Evolutionary conservation across 441 rosid species (phyloP).

Genomic region (Bocquillonia castaneifolia): DNA sequence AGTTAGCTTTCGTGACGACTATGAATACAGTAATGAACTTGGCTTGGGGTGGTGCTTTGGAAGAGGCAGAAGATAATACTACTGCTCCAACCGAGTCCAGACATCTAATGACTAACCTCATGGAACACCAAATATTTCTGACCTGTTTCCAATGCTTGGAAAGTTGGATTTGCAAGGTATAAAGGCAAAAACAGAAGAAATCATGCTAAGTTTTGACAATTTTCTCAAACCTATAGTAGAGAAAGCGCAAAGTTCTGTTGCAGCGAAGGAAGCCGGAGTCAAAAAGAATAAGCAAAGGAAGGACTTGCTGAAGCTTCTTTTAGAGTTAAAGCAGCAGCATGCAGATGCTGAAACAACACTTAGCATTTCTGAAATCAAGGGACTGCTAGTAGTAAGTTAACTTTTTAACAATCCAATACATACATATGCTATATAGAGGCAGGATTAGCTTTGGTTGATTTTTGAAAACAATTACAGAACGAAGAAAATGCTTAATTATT

Average conservation of each 20-base stretch:
- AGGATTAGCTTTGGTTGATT: too few species aligned
- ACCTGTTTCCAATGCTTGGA: constrained; percentile 44
- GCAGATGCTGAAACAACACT: constrained; percentile 29
- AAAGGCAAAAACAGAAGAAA: constrained; percentile 28
- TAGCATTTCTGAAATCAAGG: constrained; percentile 37
- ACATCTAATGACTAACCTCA: constrained; percentile 23
- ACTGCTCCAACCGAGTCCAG: constrained; percentile 31
- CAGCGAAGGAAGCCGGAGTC: not conserved
- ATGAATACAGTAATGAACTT: constrained; percentile 28
- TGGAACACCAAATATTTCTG: constrained; percentile 51
- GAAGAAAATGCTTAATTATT: too few species aligned
- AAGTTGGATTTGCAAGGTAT: constrained; percentile 53
- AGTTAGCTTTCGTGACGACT: constrained; percentile 25
- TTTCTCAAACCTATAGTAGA: constrained; percentile 35
- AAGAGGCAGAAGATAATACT: constrained; percentile 29
- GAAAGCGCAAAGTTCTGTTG: constrained; percentile 10
- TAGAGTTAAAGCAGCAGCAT: constrained; percentile 35
- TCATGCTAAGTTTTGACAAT: constrained; percentile 20
- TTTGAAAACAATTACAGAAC: too few species aligned
- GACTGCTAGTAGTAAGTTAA: constrained; percentile 29
- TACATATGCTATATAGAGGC: too few species aligned
- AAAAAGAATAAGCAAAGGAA: constrained; percentile 16
- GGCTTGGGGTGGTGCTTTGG: constrained; percentile 41
- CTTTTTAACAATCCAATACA: not conserved
- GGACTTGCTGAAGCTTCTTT: constrained; percentile 47